Evolutionary conservation across 345 rosid species (phyloP), one percentile per base, ranked within the genome.

Genomic region (Mangifera indica): DNA sequence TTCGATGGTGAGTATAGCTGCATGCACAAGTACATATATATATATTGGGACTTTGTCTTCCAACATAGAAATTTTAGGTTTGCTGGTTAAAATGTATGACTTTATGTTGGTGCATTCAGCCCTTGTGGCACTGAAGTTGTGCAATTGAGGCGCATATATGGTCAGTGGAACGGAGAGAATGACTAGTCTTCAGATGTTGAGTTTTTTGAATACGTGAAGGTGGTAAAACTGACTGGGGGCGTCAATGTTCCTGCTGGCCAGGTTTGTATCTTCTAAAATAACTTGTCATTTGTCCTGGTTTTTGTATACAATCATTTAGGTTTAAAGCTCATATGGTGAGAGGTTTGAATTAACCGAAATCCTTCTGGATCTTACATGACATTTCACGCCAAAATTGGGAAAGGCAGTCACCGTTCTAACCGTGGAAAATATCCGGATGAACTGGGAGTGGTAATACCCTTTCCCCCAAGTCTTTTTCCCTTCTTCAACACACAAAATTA

Each of bases 221-320:
- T 98, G 12, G 96, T 92, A 80, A 94, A 90, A 86, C 81, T 94
- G 73, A 94, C 98, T n/a, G 98, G 98, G 66, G 98, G 92, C 82
- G 93, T 93, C 54, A 94, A 94, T 79, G 93, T 92, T 76, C 98
- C 98, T 15, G 97, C 98, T 72, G 98, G 98, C 72, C 85, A 94
- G 98, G 98, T 94, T 74, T 72, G 60, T 75, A 64, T 68, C 72
- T 72, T 63, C 51, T 34, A 62, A 7, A 25, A 42, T 48, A 1
- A 45, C 45, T 72, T 68, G 42, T 25, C 24, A 24, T 7, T 59
- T 20, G 24, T 62, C 22, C 34, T 44, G 54, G 42, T 66, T 66
- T 65, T 11, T 29, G 13, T 18, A 8, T 22, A 63, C 32, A 24
- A 22, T 69, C 25, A 15, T 42, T 17, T 26, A 5, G 29, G 14